These are phyloP conservation scores for Dictyostelium purpureum DNA, from an alignment of 78 protist genomes.

Conservation along the genomic window DNA sequence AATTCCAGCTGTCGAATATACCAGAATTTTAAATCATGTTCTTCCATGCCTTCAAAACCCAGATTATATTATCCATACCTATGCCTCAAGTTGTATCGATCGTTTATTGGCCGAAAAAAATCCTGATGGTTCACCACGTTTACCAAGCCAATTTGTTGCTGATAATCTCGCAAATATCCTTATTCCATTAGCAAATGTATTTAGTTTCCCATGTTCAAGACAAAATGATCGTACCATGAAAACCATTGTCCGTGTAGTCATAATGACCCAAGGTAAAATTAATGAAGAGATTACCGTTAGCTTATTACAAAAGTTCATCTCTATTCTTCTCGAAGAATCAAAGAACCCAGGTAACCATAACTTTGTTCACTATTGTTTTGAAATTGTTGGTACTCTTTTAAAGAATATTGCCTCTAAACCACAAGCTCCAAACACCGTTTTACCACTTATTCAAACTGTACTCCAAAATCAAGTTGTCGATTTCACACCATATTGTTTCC, in stretches of 20 bases:
- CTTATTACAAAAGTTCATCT: constrained; percentile 27
- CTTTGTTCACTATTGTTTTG: constrained; percentile 96
- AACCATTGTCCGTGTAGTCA: constrained; percentile 32
- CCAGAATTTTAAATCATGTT: constrained; percentile 30
- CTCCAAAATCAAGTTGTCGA: constrained; percentile 35
- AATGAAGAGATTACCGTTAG: neutral
- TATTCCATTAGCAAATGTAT: constrained; percentile 61
- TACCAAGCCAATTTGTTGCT: constrained; percentile 2
- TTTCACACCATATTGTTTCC: constrained; percentile 84
- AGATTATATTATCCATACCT: constrained; percentile 88
- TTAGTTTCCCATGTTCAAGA: constrained; percentile 20
- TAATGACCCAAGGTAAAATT: constrained; percentile 17
- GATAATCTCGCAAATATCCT: constrained; percentile 42
- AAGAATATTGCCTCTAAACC: constrained; percentile 26
- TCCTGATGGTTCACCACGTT: constrained; percentile 35
- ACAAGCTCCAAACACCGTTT: constrained; percentile 6
- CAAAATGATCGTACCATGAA: constrained; percentile 86
- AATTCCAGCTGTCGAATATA: constrained; percentile 50
- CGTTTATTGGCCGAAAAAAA: constrained; percentile 82
- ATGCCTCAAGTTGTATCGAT: constrained; percentile 91
- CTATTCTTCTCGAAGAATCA: constrained; percentile 66
- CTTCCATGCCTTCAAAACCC: constrained; percentile 29
- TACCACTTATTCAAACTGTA: constrained; percentile 39
- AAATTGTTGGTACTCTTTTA: constrained; percentile 89
- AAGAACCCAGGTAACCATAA: constrained; percentile 93